Evolutionary conservation across 2,329 filamentous ascomycete species (phyloP), one percentile per base, ranked within the genome.

Genomic region (Plectosphaerella plurivora): DNA sequence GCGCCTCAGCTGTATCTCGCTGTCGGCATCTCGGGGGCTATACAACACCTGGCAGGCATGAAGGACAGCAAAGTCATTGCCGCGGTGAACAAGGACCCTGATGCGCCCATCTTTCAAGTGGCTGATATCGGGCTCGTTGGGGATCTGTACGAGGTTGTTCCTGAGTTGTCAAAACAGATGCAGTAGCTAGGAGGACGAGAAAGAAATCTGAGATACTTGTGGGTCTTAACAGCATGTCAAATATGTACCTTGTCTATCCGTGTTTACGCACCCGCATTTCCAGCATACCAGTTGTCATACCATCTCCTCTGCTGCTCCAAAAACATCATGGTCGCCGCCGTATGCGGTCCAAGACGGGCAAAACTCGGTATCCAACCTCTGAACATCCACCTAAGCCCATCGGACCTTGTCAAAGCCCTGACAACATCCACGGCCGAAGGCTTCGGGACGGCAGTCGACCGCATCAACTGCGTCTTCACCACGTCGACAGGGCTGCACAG

Each of bases 1-100:
- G 94, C 94, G 45, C 94, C 94, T 54, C 87, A 99, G 71, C 77
- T 99, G 56, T 99, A 99, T 69, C 80, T 99, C 61, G 95, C 91
- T 51, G 92, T 93, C 11, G 94, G 94, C 65, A 97, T 99, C 62
- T 96, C 91, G 9, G 94, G 94, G 51, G 94, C 94, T 20, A 99
- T 99, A 61, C 94, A 99, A 75, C 94, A 99, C 78, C 73, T 99
- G 73, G 94, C 94, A 28, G 94, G 94, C 67, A 99, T 99, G 94
- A 99, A 99, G 82, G 94, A 99, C 68, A 97, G 91, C 78, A 99
- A 99, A 78, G 93, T 99, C 53, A 99, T 99, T 74, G 94, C 93
- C 20, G 91, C 91, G 12, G 97, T 99, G 67, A 99, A 99, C 79
- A 99, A 99, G 77, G 94, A 99, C 66, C 77, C 86, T 4, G 94